Evolutionary conservation across 768 basidiomycete genomes (phyloP).

Genomic region (Pleurotus djamor): DNA sequence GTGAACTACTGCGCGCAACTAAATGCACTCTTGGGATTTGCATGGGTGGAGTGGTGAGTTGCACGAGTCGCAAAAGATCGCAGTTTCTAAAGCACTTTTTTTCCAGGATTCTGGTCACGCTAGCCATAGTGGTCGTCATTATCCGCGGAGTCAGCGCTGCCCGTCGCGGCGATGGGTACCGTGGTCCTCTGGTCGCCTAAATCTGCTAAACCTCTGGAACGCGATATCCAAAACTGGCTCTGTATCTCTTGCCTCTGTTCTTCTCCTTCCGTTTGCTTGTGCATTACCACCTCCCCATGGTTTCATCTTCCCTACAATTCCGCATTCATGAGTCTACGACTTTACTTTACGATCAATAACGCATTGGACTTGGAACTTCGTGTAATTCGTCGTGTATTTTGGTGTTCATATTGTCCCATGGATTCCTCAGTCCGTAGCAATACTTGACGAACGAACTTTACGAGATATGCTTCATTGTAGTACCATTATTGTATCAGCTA

Average conservation of each 20-base stretch:
- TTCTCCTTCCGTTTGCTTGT: background rate
- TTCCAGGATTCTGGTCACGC: constrained; percentile 65
- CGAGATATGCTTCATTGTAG: background rate
- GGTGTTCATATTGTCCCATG: background rate
- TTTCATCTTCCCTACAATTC: background rate
- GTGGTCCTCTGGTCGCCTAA: constrained; percentile 46
- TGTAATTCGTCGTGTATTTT: background rate
- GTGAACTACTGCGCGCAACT: constrained; percentile 73
- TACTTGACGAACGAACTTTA: background rate
- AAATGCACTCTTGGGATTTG: constrained; percentile 72
- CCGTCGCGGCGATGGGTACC: constrained; percentile 65
- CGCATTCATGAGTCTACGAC: background rate
- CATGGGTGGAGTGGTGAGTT: constrained; percentile 72
- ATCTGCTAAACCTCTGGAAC: background rate
- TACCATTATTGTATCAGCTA: background rate
- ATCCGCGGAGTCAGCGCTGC: constrained; percentile 58
- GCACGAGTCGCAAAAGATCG: background rate
- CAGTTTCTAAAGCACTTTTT: background rate
- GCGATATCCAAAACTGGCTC: background rate
- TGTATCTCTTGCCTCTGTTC: background rate
- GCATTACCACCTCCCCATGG: background rate
- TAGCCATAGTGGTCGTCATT: constrained; percentile 56
- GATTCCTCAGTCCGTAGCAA: too few relatives aligned
- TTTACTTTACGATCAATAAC: background rate
- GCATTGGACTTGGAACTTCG: background rate